Evolutionary conservation across 2,329 filamentous ascomycete species (phyloP), one percentile per base, ranked within the genome.

Genomic region (Arthrobotrys sinensis): DNA sequence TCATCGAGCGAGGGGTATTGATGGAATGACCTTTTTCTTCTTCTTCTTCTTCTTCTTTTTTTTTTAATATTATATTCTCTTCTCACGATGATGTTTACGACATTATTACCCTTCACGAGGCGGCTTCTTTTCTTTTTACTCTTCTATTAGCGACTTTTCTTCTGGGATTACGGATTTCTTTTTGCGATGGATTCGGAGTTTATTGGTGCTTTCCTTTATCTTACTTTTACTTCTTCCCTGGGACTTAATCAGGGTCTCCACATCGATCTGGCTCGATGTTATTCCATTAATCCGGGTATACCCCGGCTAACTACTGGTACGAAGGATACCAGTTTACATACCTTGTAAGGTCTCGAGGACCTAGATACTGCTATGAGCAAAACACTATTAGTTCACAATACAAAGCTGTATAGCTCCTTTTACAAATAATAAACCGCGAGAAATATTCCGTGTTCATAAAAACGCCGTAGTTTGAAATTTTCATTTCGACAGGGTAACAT

Each of bases 61-160:
- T n/a, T 55, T 45, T 7, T n/a, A 43, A 28, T 28, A 28, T 28
- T 45, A 40, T 66, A 36, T 43, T 63, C 34, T 11, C 32, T 55
- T 55, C 11, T 55, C 6, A 62, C n/a, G 55, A 53, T 14, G 52
- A 57, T 38, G 32, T 3, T 32, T 55, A 67, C 48, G 64, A 67
- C 34, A 46, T 52, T 16, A 14, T 64, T 5, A 16, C 6, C 5
- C 46, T 52, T 52, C 24, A 32, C 16, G 21, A 24, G 50, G 50
- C 11, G 24, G 6, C 28, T 38, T 19, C 16, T 55, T 55, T 34
- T 10, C 14, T 36, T 19, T 57, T 19, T 38, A 21, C 12, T 53
- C 14, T 55, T 55, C 16, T 55, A 11, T 38, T 57, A 57, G 52
- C 52, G 52, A 38, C 32, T 36, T 45, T 10, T 38, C 36, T 1